These are phyloP conservation scores for Hortaea werneckii DNA, from an alignment of 2,329 filamentous ascomycete species.

Conservation along the genomic window DNA sequence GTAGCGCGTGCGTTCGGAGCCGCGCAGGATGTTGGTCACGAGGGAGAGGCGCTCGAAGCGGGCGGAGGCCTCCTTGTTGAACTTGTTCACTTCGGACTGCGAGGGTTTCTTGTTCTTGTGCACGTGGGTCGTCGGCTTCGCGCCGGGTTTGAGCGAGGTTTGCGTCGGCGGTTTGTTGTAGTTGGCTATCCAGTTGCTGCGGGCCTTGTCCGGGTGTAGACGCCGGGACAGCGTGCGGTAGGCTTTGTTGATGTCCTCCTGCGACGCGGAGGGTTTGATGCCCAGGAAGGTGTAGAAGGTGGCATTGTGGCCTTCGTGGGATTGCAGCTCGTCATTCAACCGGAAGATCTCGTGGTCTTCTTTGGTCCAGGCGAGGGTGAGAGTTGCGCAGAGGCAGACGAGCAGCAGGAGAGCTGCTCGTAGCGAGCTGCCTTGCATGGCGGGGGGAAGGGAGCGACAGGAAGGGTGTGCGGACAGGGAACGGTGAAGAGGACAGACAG, in stretches of 20 bases:
- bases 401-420: conserved; percentile 53
- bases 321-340: conserved; percentile 73
- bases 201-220: conserved; percentile 92
- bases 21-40: conserved; percentile 76
- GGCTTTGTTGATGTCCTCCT: conserved; percentile 86
- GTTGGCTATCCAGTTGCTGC: conserved; percentile 67
- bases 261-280: conserved; percentile 59
- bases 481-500: conserved; percentile 39
- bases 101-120: conserved; percentile 62
- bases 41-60: conserved; percentile 76
- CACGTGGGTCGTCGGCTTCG: conserved; percentile 53
- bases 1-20: conserved; percentile 72
- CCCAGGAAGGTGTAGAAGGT: conserved; percentile 94
- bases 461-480: neutral
- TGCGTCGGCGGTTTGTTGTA: conserved; percentile 42
- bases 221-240: conserved; percentile 78
- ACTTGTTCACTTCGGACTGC: conserved; percentile 63
- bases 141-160: conserved; percentile 24
- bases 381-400: conserved; percentile 45
- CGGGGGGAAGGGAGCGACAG: neutral
- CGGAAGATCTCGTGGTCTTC: conserved; percentile 98
- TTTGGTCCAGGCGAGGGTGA: conserved; percentile 64
- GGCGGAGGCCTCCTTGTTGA: conserved; percentile 70
- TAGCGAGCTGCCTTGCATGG: conserved; percentile 7
- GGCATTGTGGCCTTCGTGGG: conserved; percentile 63